Evolutionary conservation across 805 yeast species (phyloP), one percentile per base, ranked within the genome.

Genomic region (Metschnikowia aberdeeniae): DNA sequence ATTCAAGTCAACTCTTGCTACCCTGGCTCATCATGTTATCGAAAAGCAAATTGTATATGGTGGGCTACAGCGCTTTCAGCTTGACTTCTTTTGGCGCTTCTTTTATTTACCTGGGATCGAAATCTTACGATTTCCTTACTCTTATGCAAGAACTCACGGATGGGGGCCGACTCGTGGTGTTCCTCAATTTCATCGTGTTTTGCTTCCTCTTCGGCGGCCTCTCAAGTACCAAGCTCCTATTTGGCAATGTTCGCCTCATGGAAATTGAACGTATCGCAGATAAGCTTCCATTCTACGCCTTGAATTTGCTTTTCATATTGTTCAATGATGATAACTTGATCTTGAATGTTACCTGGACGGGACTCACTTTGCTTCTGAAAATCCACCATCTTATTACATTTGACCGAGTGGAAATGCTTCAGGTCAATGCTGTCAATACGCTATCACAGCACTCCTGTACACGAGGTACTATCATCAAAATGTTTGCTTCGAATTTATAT

Each of bases 311-410:
- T 77, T 60, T 75, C 81, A 60, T 72, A 78, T 42, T 86, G 83
- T 73, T 80, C 2, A 67, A 84, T 17, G 79, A 86, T 34, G 81
- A 81, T 53, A 74, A 84, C 44, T 60, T 88, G 41, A 64, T 84
- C 62, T 50, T 54, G 62, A 81, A 50, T 57, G 81, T 57, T 72
- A 75, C 61, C 17, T 56, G 70, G 42, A 46, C 67, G 12, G 64
- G 67, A 10, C 44, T 63, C 22, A 50, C 66, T 4, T 48, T 68
- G 19, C 52, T 60, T 20, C 62, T 80, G 58, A 84, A 83, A 57
- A 81, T 84, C 1, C 81, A 85, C 67, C 96, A 89, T 59, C 84
- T 95, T 81, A 75, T 93, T 1, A 62, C 84, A 36, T 65, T 68
- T 32, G 82, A 79, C 45, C 59, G 86, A 20, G 64, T 77, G 12